Evolutionary conservation across 257 asterid genomes (phyloP), one percentile per base, ranked within the genome.

Genomic region (Fraxinus cuspidata): DNA sequence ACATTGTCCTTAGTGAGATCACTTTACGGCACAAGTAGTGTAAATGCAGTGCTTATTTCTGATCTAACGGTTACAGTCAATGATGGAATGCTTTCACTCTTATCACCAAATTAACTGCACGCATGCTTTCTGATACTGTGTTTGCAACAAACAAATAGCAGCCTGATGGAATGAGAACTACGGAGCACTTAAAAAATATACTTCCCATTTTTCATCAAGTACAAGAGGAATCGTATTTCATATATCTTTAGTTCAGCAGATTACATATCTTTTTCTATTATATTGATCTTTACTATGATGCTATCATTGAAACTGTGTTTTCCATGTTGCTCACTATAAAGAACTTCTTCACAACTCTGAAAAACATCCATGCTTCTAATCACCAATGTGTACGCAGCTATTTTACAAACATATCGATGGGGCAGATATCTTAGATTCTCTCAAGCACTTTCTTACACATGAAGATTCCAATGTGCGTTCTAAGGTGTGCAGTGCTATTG

Each of bases 401-500:
- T 96, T 92, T 79, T 92, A 96, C 58, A 90, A 88, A 71, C 74
- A 87, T 80, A 92, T 96, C 42, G 85, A 88, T 77, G 89, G 91
- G 60, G 99, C 98, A 15, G 93, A 89, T 77, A 89, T 96, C 82
- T 80, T 92, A 89, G 92, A 83, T 77, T 88, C 88, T 73, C 87
- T 96, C 83, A 93, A 88, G 86, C 86, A 78, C 77, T 90, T 90
- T 81, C 94, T 96, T 74, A 85, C 86, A 37, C 94, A 96, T 74
- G 96, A 92, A 81, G 99, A 96, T 83, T 89, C 97, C 44, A 93
- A 96, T 82, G 69, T 96, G 58, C 98, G 98, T 71, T 89, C 98
- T 68, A 93, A 94, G 88, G 84, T 97, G 73, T 93, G 98, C 89
- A 92, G 98, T 80, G 98, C 92, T 21, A 80, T 96, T 69, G 99